Conservation (phyloP, 2,329 filamentous ascomycete genomes). For the Raffaelea ambrosiae region DNA sequence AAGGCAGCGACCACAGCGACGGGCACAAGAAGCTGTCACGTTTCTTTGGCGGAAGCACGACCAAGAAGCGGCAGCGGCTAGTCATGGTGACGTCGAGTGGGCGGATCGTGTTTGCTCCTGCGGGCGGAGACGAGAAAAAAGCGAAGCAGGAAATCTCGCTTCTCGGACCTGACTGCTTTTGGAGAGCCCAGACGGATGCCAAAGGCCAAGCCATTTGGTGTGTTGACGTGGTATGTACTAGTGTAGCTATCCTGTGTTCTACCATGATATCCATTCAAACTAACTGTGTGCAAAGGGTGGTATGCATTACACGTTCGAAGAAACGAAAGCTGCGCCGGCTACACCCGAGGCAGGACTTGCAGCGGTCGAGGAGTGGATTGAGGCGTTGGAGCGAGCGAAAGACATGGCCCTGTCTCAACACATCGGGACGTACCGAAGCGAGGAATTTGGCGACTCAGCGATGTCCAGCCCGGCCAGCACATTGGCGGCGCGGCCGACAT, state of each 20-base stretch:
- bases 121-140: conserved; percentile 92
- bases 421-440: conserved; percentile 55
- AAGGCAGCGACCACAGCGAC: conserved; percentile 55
- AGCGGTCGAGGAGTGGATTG: conserved; percentile 85
- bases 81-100: conserved; percentile 94
- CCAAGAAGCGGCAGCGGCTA: conserved; percentile 85
- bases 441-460: conserved; percentile 61
- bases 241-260: background rate
- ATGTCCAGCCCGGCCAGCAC: conserved; percentile 72
- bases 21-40: conserved; percentile 82
- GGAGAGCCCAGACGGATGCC: conserved; percentile 72
- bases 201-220: conserved; percentile 85
- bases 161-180: conserved; percentile 63
- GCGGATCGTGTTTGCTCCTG: conserved; percentile 79
- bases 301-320: conserved; percentile 88
- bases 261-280: conserved; percentile 10
- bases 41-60: conserved; percentile 85
- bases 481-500: conserved; percentile 50
- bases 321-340: conserved; percentile 62
- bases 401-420: conserved; percentile 75
- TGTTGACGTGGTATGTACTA: conserved; percentile 77
- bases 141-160: conserved; percentile 89
- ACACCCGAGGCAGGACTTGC: conserved; percentile 55
- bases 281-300: conserved; percentile 53
- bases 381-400: conserved; percentile 75